Evolutionary conservation across 2,329 filamentous ascomycete genomes (phyloP).

Genomic region (Teratosphaeria gauchensis): DNA sequence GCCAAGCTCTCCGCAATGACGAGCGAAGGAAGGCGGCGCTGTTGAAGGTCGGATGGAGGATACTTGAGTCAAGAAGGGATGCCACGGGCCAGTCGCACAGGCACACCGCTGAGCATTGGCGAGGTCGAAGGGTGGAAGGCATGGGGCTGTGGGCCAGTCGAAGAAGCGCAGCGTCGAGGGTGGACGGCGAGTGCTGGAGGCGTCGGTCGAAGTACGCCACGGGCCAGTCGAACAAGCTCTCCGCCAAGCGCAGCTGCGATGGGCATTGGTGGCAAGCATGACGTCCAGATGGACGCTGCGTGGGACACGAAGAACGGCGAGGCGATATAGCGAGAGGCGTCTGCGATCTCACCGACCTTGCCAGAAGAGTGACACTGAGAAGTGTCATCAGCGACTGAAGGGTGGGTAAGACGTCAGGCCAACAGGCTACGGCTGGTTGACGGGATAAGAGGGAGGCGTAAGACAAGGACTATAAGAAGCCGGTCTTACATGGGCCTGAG

Average conservation of each 20-base stretch:
- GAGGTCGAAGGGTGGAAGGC: neutral
- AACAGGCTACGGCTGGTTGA: no score
- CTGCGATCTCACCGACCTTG: no score
- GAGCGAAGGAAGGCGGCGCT: no score
- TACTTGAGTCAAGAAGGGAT: neutral
- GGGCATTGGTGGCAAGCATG: neutral
- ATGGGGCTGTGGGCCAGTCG: neutral
- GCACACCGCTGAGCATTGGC: neutral
- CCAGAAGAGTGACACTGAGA: no score
- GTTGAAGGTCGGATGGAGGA: no score
- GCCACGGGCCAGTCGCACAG: neutral
- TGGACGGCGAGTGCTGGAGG: neutral
- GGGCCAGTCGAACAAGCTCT: neutral
- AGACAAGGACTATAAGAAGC: neutral
- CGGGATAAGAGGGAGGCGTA: neutral
- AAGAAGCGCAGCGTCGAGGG: neutral
- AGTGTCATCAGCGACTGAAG: no score
- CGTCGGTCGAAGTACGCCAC: neutral
- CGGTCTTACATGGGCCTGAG: neutral
- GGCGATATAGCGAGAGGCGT: no score
- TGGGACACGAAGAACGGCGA: no score
- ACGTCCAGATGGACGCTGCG: neutral
- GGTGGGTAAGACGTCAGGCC: no score
- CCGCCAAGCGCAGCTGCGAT: neutral
- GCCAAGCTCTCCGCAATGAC: neutral